A percentile compares a stretch with the other conserved stretches of the same genome.
Conservation (phyloP, 2,329 filamentous ascomycete genomes). For the Trichophyton mentagrophytes region DNA sequence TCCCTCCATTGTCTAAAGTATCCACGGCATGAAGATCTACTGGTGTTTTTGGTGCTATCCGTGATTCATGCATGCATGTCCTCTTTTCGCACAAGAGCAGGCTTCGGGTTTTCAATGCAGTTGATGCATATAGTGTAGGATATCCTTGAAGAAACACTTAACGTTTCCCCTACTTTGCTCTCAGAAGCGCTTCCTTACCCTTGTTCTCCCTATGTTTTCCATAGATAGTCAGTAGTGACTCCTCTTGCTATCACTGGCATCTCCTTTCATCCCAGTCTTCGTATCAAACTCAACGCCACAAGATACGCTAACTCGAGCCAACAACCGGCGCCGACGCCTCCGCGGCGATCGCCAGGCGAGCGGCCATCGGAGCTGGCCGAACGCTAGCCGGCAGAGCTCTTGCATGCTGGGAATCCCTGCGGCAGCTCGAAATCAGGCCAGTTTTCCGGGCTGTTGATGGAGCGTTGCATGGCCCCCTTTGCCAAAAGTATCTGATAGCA, state of each 20-base stretch:
- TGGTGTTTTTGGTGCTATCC: not conserved
- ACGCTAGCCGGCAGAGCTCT: not conserved
- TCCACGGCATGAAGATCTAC: not conserved
- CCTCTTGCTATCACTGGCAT: too few species aligned
- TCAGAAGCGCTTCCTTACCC: not conserved
- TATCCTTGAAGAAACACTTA: not conserved
- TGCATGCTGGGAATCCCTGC: not conserved
- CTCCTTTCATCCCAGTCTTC: not conserved
- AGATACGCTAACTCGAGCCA: not conserved
- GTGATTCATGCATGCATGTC: not conserved
- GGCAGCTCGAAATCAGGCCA: not conserved
- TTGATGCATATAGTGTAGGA: not conserved
- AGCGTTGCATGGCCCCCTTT: not conserved
- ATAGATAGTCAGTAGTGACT: too few species aligned
- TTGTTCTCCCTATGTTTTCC: not conserved
- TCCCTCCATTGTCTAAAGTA: not conserved
- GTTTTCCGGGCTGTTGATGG: not conserved
- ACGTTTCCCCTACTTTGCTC: not conserved
- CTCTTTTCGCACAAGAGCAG: not conserved
- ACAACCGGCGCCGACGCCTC: not conserved
- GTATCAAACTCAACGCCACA: not conserved
- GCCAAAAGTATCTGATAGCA: too few species aligned
- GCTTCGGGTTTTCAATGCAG: not conserved
- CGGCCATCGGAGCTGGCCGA: conserved; percentile 7
- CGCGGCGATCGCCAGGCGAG: not conserved